These are phyloP conservation scores for Aspergillus sclerotiicarbonarius DNA, from an alignment of 495 filamentous ascomycete species.

Conservation along the genomic window DNA sequence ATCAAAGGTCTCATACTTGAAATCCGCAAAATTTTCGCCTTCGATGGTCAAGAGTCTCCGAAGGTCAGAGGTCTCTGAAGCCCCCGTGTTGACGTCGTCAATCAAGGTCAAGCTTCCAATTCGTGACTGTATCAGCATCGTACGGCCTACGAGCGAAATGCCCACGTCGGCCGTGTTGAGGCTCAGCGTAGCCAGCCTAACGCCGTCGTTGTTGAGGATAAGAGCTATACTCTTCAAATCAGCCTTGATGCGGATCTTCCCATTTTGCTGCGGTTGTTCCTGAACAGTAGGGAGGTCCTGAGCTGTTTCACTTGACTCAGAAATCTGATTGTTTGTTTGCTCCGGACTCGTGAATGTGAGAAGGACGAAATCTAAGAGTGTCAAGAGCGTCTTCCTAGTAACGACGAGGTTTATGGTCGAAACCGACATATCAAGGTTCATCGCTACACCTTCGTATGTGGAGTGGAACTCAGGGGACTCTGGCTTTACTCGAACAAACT, in stretches of 20 bases:
- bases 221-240: slow-evolving; percentile 88
- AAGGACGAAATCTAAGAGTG: slow-evolving; percentile 94
- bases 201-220: slow-evolving; percentile 98
- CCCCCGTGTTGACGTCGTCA: slow-evolving; percentile 93
- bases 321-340: slow-evolving; percentile 32
- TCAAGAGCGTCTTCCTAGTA: slow-evolving; percentile 88
- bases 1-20: slow-evolving; percentile 95
- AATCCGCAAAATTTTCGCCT: slow-evolving; percentile 95
- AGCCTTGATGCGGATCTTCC: slow-evolving; percentile 80
- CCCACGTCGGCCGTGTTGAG: slow-evolving; percentile 88
- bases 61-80: slow-evolving; percentile 72
- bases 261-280: slow-evolving; percentile 36
- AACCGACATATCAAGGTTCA: slow-evolving; percentile 85
- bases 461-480: slow-evolving; percentile 92
- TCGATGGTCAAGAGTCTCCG: slow-evolving; percentile 90
- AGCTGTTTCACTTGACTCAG: slow-evolving; percentile 43
- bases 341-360: slow-evolving; percentile 84
- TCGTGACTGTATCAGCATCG: slow-evolving; percentile 81
- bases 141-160: slow-evolving; percentile 78
- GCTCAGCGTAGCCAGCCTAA: slow-evolving; percentile 87
- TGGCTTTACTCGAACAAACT: slow-evolving; percentile 82
- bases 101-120: slow-evolving; percentile 84
- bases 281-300: slow-evolving; percentile 41
- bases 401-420: slow-evolving; percentile 96
- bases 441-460: slow-evolving; percentile 88